These are phyloP conservation scores for Kwoniella mangroviensis DNA, from an alignment of 768 basidiomycete species.

Conservation along the genomic window DNA sequence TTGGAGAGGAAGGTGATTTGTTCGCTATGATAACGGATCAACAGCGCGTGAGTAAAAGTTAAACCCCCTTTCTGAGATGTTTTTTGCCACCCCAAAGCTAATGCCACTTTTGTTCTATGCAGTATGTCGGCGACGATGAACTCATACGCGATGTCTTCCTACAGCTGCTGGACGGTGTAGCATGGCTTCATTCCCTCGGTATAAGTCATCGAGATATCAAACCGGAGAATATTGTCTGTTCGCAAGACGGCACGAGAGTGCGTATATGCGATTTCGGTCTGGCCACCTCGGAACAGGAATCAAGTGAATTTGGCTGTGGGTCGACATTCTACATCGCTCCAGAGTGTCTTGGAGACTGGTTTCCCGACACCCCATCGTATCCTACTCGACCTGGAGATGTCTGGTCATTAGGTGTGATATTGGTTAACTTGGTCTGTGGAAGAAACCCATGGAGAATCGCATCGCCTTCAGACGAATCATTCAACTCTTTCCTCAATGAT, in stretches of 20 bases:
- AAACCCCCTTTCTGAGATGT: neutral
- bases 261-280: constrained; percentile 58
- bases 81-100: constrained; percentile 59
- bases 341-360: constrained; percentile 63
- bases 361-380: constrained; percentile 63
- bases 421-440: constrained; percentile 75
- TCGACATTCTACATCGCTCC: constrained; percentile 58
- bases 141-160: constrained; percentile 88
- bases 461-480: constrained; percentile 70
- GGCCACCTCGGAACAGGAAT: constrained; percentile 49
- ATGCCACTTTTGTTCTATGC: neutral
- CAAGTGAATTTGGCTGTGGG: constrained; percentile 57
- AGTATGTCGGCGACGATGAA: constrained; percentile 62
- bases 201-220: constrained; percentile 56
- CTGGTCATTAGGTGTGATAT: constrained; percentile 87
- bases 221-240: constrained; percentile 62
- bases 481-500: constrained; percentile 72
- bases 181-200: constrained; percentile 50
- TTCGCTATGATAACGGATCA: constrained; percentile 54
- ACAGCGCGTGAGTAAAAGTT: constrained; percentile 54
- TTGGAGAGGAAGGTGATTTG: constrained; percentile 54
- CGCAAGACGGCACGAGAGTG: constrained; percentile 41
- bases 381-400: constrained; percentile 85
- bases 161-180: constrained; percentile 87
- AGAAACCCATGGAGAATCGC: constrained; percentile 80